phyloP scores from a whole-genome alignment of 2,329 filamentous ascomycete species.

The Tolypocladium nubicola region DNA sequence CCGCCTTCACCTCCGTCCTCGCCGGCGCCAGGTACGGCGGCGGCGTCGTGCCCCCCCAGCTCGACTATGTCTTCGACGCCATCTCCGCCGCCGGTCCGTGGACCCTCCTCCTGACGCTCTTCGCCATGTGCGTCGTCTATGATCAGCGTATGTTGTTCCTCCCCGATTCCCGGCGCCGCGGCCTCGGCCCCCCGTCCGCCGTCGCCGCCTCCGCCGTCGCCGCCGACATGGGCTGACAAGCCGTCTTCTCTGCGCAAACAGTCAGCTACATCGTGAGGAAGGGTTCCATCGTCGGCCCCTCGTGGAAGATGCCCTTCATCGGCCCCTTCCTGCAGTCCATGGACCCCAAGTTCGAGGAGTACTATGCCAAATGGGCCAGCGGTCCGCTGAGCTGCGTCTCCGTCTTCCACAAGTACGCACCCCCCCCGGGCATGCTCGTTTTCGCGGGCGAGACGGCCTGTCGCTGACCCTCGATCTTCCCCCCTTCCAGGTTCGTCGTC shows the following conservation, averaged over 20 bases:
- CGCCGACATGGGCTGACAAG: background rate
- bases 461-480: background rate
- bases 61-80: conserved; percentile 44
- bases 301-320: conserved; percentile 75
- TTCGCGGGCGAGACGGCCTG: background rate
- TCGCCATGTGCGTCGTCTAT: conserved; percentile 66
- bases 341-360: conserved; percentile 83
- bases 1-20: conserved; percentile 59
- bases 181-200: background rate
- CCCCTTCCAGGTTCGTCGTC: conserved; percentile 68
- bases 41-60: conserved; percentile 40
- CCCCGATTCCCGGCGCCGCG: background rate
- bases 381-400: conserved; percentile 92
- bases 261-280: conserved; percentile 68
- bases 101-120: conserved; percentile 57
- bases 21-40: conserved; percentile 46
- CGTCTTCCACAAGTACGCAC: conserved; percentile 89
- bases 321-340: conserved; percentile 92
- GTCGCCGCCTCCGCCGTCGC: too few species aligned
- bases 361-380: conserved; percentile 86
- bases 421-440: background rate
- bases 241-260: conserved; percentile 20
- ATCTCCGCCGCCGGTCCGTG: conserved; percentile 46
- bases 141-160: conserved; percentile 65
- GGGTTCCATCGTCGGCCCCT: conserved; percentile 63